These are phyloP conservation scores for Pseudohyphozyma bogoriensis DNA, from an alignment of 768 basidiomycete genomes.

Conservation along the genomic window DNA sequence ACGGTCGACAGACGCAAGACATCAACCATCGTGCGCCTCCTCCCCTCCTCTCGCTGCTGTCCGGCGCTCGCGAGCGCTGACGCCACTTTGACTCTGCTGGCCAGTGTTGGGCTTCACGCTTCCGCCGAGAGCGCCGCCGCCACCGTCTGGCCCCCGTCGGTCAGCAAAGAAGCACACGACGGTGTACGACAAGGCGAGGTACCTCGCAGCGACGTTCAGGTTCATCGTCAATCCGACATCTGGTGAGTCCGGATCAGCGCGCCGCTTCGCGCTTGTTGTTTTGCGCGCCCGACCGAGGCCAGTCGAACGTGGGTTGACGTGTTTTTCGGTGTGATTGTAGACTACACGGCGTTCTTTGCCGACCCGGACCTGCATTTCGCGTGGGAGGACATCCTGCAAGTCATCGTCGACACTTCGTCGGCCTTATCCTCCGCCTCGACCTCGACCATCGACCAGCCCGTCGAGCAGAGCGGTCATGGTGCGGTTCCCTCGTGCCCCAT, in stretches of 20 bases:
- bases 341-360: conserved; percentile 81
- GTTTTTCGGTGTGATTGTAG: conserved; percentile 21
- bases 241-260: neutral
- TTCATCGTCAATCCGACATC: conserved; percentile 21
- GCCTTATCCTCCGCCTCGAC: conserved; percentile 55
- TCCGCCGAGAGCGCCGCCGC: conserved; percentile 64
- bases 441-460: conserved; percentile 18
- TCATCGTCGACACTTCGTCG: conserved; percentile 69
- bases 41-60: neutral
- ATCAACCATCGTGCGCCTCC: conserved; percentile 16
- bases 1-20: conserved; percentile 8
- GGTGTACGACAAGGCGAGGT: conserved; percentile 37
- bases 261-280: neutral
- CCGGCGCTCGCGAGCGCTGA: neutral
- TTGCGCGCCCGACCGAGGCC: neutral
- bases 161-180: conserved; percentile 46
- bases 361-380: conserved; percentile 84
- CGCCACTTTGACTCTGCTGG: conserved; percentile 6
- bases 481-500: conserved; percentile 65
- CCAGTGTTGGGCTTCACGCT: conserved; percentile 90
- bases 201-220: conserved; percentile 20
- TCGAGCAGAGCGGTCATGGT: conserved; percentile 28
- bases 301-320: neutral
- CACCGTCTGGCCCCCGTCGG: conserved; percentile 52
- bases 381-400: conserved; percentile 68